Evolutionary conservation across 495 filamentous ascomycete species (phyloP), one percentile per base, ranked within the genome.

Genomic region (Lentithecium fluviatile): DNA sequence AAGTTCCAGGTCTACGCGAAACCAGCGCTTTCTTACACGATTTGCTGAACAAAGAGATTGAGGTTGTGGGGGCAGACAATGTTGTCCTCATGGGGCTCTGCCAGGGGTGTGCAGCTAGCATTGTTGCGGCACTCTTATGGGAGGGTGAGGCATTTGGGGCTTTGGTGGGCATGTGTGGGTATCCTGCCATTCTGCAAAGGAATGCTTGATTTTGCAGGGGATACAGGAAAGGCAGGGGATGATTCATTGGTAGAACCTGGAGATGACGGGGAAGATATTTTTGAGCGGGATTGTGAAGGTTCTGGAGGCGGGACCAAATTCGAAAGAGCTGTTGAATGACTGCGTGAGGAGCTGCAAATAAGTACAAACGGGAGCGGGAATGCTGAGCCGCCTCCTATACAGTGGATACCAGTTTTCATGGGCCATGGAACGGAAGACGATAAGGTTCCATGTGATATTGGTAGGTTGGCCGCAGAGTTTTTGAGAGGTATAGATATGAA

Each of bases 111-210:
- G 83, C 83, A 2, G 23, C n/a, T 21, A 42, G 60, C 6, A n/a
- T 63, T 8, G 17, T 37, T 11, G 25, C 34, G 5, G n/a, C 25
- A 25, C 11, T 64, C 19, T 20, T 56, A 11, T 64, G 77, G 70
- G 71, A 75, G 15, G 68, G 67, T 1, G 62, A 70, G 48, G 8
- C 43, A 2, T 37, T 77, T 17, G 73, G 56, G 0, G 83, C 70
- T 1, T 77, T 82, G 50, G 65, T 85, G 56, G 83, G 82, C 10
- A 78, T 86, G 69, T 79, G 78, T 63, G 79, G 79, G 50, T 82
- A 81, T 75, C 66, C n/a, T 82, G 49, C 82, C 83, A 45, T 82
- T 85, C 13, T 34, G 54, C 45, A 56, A 72, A 40, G 58, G 63
- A 10, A 48, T 80, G 24, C 43, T 60, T 2, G 73, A 71, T 24